phyloP scores from a whole-genome alignment of 371 early-diverging fungal species.

The Catenaria anguillulae region DNA sequence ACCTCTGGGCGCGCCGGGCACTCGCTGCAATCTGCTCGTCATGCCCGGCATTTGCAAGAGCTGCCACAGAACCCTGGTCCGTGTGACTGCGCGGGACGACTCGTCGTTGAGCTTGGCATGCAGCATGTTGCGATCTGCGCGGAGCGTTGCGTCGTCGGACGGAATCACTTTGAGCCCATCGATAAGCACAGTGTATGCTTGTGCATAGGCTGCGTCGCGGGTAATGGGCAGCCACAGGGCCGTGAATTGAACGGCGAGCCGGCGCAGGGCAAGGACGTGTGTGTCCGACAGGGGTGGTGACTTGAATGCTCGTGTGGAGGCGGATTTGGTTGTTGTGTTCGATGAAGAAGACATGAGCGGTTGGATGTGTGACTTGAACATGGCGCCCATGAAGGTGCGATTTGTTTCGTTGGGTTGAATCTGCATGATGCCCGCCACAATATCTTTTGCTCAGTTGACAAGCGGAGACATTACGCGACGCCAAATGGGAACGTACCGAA shows the following conservation, averaged over 20 bases:
- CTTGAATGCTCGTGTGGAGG: neutral
- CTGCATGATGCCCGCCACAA: neutral
- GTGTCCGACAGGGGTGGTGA: neutral
- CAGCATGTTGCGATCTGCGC: neutral
- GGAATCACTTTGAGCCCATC: constrained; percentile 9
- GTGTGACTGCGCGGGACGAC: neutral
- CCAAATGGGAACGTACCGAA: neutral
- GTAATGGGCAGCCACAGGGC: constrained; percentile 10
- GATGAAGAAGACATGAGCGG: constrained; percentile 4
- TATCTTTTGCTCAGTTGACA: neutral
- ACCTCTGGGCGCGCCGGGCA: constrained; percentile 2
- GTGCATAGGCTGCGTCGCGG: constrained; percentile 3
- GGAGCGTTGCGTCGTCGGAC: neutral
- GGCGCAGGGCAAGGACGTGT: constrained; percentile 5
- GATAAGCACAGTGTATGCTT: neutral
- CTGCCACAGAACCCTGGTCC: constrained; percentile 1
- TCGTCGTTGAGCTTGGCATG: neutral
- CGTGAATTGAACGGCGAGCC: constrained; percentile 9
- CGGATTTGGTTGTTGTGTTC: neutral
- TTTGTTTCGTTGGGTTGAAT: constrained; percentile 7
- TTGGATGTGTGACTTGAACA: constrained; percentile 6
- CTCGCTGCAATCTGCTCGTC: neutral
- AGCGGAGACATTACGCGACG: neutral
- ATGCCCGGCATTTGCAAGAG: constrained; percentile 2
- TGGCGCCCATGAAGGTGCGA: constrained; percentile 4